Evolutionary conservation across 2,329 filamentous ascomycete genomes (phyloP), one percentile per base, ranked within the genome.

Genomic region (Trichoderma gracile): DNA sequence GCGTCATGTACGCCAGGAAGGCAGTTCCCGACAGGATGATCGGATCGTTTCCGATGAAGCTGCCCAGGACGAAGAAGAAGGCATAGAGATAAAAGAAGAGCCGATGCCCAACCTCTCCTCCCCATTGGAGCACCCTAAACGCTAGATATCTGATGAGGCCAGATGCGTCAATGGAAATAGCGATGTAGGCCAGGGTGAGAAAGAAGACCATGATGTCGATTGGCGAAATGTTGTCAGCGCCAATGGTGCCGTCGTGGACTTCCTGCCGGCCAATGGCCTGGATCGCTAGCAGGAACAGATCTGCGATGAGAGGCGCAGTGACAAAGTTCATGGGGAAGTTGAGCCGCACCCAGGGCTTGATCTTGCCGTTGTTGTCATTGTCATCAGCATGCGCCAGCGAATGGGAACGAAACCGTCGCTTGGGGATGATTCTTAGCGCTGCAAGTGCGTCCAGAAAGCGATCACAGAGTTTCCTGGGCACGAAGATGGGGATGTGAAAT

Each of bases 121-220:
- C 89, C 76, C 83, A 86, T 64, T 88, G 81, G 2, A 92, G 78
- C 0, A 91, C 89, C 66, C 85, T 89, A 78, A 90, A 90, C 0
- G 89, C 89, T 23, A 91, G 73, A 67, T 81, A 92, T 62, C 89
- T 79, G 70, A 92, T 91, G 17, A 92, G 78, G 3, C 89, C 89
- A 0, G 89, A 91, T 2, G 89, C 89, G 68, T 92, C 89, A 65
- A 92, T 90, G 0, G 89, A 91, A 52, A 92, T 90, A 53, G 89
- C 89, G 65, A 92, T 91, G 69, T 92, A 92, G 3, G 89, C 89
- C 49, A 91, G 73, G 0, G 88, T 89, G 49, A 92, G 79, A 76
- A 92, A 92, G 76, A 92, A 92, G 17, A 81, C 77, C 87, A 92
- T 90, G 66, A 91, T 91, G 66, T 92, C 88, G 68, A 90, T 82